A percentile compares a stretch with the other conserved stretches of the same genome.
These are phyloP conservation scores for Sisymbrium altissimum DNA, from an alignment of 345 rosid genomes.

Conservation along the genomic window DNA sequence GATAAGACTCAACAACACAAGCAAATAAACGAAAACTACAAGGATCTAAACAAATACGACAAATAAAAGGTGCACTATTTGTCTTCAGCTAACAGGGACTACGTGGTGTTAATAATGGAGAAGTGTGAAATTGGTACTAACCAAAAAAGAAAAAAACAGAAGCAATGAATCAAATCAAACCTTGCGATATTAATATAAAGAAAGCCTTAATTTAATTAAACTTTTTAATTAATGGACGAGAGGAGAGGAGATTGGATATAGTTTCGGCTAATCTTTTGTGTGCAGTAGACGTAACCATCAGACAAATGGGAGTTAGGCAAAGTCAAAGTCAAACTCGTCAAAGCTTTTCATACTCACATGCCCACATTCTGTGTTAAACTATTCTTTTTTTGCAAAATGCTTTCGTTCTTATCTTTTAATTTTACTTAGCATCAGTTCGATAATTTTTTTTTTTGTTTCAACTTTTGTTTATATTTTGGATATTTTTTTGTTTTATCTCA, in stretches of 20 bases:
- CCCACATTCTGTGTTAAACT: neutral
- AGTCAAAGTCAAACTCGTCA: slow-evolving; percentile 32
- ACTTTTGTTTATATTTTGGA: too few species aligned
- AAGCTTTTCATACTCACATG: slow-evolving; percentile 13
- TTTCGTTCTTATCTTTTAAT: slow-evolving; percentile 23
- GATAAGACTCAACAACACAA: neutral
- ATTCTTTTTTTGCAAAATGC: neutral
- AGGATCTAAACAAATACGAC: slow-evolving; percentile 5
- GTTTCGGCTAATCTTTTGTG: slow-evolving; percentile 6
- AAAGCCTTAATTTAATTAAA: neutral
- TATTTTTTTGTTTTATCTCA: too few species aligned
- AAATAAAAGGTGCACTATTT: slow-evolving; percentile 14
- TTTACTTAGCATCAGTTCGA: neutral
- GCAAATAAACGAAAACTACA: neutral
- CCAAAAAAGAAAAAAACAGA: neutral
- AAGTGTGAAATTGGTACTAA: slow-evolving; percentile 3
- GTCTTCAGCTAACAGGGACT: neutral
- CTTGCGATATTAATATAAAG: neutral
- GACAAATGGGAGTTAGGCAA: slow-evolving; percentile 27
- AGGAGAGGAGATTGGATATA: slow-evolving; percentile 24
- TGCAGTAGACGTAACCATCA: slow-evolving; percentile 20
- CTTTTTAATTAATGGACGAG: neutral
- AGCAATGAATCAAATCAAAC: slow-evolving; percentile 23
- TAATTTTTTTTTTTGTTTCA: too few species aligned
- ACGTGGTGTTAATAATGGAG: slow-evolving; percentile 28